phyloP scores from a whole-genome alignment of 23 red algal genomes.

The Gracilaria gracilis region DNA sequence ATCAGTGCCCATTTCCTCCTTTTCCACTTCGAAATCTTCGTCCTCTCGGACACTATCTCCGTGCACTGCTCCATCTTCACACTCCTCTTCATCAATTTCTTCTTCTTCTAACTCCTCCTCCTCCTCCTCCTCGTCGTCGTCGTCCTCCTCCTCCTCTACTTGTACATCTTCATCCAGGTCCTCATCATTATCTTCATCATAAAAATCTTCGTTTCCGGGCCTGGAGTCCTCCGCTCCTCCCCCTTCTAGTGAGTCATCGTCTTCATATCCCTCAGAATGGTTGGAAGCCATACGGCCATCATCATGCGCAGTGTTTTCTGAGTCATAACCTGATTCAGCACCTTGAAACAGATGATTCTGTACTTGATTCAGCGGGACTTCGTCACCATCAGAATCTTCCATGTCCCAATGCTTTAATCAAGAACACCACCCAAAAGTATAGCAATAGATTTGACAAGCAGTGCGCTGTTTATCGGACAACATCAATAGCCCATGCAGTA shows the following conservation, averaged over 20 bases:
- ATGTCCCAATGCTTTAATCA: neutral
- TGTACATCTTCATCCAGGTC: constrained; percentile 42
- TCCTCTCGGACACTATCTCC: neutral
- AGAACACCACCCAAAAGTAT: too few species aligned
- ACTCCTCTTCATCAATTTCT: constrained; percentile 33
- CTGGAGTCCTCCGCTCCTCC: neutral
- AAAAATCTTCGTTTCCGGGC: neutral
- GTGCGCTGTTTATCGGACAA: too few species aligned
- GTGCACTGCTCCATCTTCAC: constrained; percentile 11
- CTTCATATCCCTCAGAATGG: constrained; percentile 34
- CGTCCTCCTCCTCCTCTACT: neutral
- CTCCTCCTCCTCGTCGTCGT: constrained; percentile 1
- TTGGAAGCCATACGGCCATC: constrained; percentile 3
- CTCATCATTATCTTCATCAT: constrained; percentile 54
- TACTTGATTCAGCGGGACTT: constrained; percentile 16
- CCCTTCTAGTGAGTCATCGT: constrained; percentile 20
- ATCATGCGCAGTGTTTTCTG: constrained; percentile 18
- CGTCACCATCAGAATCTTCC: constrained; percentile 23
- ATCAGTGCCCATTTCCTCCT: neutral
- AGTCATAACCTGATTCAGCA: neutral
- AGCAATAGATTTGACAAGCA: too few species aligned
- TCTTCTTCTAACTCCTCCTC: neutral
- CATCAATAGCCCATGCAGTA: too few species aligned
- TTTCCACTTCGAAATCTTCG: neutral
- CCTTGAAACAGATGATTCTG: constrained; percentile 22